Evolutionary conservation across 306 rosid species (phyloP).

Genomic region (Senna tora): DNA sequence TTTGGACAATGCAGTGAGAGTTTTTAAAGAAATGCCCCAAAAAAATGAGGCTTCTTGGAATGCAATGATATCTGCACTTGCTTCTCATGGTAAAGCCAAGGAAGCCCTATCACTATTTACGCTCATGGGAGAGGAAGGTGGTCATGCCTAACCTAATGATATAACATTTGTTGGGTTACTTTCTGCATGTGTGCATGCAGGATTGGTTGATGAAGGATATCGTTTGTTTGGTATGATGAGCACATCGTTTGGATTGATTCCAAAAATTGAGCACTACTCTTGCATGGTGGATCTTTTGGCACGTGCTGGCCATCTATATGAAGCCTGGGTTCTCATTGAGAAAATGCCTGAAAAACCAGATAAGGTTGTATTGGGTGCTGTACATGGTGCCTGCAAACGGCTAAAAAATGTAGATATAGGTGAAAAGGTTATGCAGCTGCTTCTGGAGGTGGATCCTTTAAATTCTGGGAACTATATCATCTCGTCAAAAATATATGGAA

Average conservation of each 20-base stretch:
- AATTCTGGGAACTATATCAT: conserved; percentile 88
- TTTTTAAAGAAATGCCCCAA: conserved; percentile 71
- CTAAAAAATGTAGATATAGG: conserved; percentile 67
- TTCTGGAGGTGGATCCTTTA: conserved; percentile 85
- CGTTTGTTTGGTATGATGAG: conserved; percentile 73
- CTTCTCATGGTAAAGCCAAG: conserved; percentile 82
- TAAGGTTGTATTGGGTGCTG: conserved; percentile 76
- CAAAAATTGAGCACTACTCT: conserved; percentile 93
- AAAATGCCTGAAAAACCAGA: conserved; percentile 93
- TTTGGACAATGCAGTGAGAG: conserved; percentile 70
- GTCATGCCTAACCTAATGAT: conserved; percentile 65
- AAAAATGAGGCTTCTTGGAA: conserved; percentile 96
- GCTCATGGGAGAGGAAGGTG: conserved; percentile 68
- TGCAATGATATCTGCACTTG: conserved; percentile 95
- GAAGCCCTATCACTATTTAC: conserved; percentile 76
- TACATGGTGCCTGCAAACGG: conserved; percentile 85
- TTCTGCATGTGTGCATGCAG: conserved; percentile 94
- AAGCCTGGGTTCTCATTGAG: conserved; percentile 81
- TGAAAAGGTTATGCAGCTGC: conserved; percentile 64
- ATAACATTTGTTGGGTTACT: conserved; percentile 89
- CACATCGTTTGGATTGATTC: conserved; percentile 66
- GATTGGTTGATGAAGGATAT: conserved; percentile 73
- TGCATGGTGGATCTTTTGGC: conserved; percentile 94
- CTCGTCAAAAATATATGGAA: conserved; percentile 76
- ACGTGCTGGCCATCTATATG: conserved; percentile 76